phyloP scores from a whole-genome alignment of 2,329 filamentous ascomycete genomes.

The Arthroderma uncinatum region DNA sequence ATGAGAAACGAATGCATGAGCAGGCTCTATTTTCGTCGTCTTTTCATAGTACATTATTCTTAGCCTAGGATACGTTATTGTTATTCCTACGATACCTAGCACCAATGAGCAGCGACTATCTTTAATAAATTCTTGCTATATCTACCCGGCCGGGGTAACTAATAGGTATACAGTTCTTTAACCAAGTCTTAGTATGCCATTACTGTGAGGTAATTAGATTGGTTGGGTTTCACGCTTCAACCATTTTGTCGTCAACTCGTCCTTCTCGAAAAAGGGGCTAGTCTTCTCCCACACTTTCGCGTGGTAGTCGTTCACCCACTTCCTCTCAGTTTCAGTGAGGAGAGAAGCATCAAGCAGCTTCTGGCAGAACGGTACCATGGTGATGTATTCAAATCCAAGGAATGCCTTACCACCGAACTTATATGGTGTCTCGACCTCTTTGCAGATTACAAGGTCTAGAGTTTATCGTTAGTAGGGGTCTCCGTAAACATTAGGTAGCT shows the following conservation, averaged over 20 bases:
- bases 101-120: neutral
- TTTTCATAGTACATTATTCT: neutral
- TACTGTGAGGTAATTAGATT: constrained; percentile 5
- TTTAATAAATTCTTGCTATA: neutral
- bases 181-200: neutral
- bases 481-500: neutral
- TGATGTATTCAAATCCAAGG: constrained; percentile 91
- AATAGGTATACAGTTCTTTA: neutral
- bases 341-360: constrained; percentile 70
- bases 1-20: neutral
- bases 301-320: constrained; percentile 83
- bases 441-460: constrained; percentile 71
- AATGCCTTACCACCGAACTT: constrained; percentile 90
- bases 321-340: constrained; percentile 61
- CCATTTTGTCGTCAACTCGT: constrained; percentile 64
- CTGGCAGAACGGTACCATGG: constrained; percentile 87
- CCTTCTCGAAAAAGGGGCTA: constrained; percentile 59
- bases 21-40: neutral
- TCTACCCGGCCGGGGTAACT: neutral
- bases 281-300: constrained; percentile 73
- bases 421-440: constrained; percentile 74
- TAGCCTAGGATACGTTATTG: neutral
- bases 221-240: constrained; percentile 74
- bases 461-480: neutral
- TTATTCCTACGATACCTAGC: neutral